These are phyloP conservation scores for Cadophora sp. DNA, from an alignment of 2,329 filamentous ascomycete genomes.

Conservation along the genomic window DNA sequence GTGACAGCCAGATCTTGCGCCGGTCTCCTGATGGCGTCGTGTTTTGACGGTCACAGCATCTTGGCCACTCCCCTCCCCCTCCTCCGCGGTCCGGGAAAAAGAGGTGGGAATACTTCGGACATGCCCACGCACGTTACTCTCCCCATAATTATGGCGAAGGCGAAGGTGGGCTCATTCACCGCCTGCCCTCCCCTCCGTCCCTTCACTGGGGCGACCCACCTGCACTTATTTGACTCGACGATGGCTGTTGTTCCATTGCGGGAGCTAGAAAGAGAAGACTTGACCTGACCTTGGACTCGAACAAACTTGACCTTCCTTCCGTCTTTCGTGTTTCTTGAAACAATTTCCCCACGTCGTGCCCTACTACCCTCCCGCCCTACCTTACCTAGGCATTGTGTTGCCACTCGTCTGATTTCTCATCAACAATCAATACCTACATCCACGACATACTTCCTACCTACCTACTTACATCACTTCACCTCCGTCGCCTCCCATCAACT, in stretches of 20 bases:
- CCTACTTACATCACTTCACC: background rate
- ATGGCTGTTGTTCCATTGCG: background rate
- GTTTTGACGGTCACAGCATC: background rate
- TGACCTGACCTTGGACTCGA: background rate
- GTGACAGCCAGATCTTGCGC: slow-evolving; percentile 16
- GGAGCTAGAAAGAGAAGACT: slow-evolving; percentile 7
- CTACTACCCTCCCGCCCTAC: background rate
- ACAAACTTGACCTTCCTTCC: background rate
- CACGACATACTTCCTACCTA: too few relatives aligned
- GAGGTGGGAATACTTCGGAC: background rate
- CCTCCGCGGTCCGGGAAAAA: background rate
- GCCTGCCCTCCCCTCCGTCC: background rate
- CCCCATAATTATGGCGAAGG: background rate
- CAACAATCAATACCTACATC: background rate
- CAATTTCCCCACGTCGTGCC: background rate
- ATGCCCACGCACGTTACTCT: background rate
- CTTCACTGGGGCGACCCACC: background rate
- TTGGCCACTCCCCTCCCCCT: background rate
- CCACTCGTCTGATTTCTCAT: background rate
- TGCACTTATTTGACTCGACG: background rate
- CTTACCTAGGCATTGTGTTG: too few relatives aligned
- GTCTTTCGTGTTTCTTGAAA: background rate
- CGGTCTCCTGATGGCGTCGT: slow-evolving; percentile 20
- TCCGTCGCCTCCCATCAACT: background rate
- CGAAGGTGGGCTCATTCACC: slow-evolving; percentile 20